These are phyloP conservation scores for Arabidopsis lyrata DNA, from an alignment of 441 rosid genomes.

Conservation along the genomic window DNA sequence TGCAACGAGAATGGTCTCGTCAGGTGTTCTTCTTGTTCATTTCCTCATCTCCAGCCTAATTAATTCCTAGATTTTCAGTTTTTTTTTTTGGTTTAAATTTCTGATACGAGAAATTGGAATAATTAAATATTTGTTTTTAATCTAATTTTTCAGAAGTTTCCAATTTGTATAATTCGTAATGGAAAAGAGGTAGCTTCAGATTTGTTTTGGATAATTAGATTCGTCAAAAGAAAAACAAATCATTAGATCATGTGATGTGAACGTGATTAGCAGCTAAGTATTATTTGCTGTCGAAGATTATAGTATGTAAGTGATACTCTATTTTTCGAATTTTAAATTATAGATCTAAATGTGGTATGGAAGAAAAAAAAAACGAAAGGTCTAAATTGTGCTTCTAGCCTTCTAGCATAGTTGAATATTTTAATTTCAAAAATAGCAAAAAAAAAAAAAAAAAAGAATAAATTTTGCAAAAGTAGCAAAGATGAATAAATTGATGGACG, in stretches of 20 bases:
- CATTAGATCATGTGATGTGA: slow-evolving; percentile 37
- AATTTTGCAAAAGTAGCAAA: not conserved
- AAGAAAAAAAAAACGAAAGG: not conserved
- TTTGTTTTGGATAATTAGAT: slow-evolving; percentile 23
- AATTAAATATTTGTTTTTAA: slow-evolving; percentile 26
- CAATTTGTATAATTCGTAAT: slow-evolving; percentile 38
- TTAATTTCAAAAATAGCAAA: not conserved
- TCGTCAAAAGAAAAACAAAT: slow-evolving; percentile 2
- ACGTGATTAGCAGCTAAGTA: slow-evolving; percentile 41
- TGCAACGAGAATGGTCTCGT: slow-evolving; percentile 74
- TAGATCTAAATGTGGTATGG: slow-evolving; percentile 14
- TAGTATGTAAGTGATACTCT: not conserved
- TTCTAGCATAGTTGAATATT: not conserved
- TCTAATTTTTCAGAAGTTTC: slow-evolving; percentile 28
- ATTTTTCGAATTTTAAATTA: not conserved
- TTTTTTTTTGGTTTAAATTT: not conserved
- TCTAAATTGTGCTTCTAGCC: not conserved
- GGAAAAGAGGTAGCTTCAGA: slow-evolving; percentile 7
- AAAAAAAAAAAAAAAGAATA: not conserved
- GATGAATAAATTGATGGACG: not conserved
- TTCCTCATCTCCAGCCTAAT: slow-evolving; percentile 45
- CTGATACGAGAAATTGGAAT: slow-evolving; percentile 15
- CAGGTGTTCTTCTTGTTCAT: slow-evolving; percentile 72
- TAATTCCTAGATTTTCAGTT: slow-evolving; percentile 26
- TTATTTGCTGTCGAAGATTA: not conserved